Percentiles rank a stretch among this genome's conserved stretches.
Conservation (phyloP, 2,329 filamentous ascomycete species). For the Trichoderma brevicompactum region DNA sequence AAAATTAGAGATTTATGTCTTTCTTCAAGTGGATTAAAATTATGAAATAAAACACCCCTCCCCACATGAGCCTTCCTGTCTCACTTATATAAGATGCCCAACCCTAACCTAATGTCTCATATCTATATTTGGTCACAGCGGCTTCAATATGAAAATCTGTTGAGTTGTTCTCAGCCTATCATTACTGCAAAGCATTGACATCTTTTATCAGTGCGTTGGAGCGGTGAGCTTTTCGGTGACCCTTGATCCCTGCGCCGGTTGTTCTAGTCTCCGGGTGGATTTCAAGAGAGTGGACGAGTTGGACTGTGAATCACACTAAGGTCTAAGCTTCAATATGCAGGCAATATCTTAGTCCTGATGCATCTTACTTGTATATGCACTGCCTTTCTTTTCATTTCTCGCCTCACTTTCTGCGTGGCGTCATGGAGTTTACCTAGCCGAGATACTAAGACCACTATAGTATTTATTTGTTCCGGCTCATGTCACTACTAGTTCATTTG, state of each 20-base stretch:
- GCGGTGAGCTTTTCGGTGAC: slow-evolving; percentile 1
- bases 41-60: not conserved
- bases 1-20: not conserved
- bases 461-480: not conserved
- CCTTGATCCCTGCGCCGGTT: slow-evolving; percentile 7
- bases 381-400: not conserved
- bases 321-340: not conserved
- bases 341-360: not conserved
- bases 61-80: not conserved
- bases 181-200: not conserved
- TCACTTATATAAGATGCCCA: not conserved
- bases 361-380: not conserved
- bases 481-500: not conserved
- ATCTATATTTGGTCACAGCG: not conserved
- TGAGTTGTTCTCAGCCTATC: not conserved
- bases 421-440: not conserved
- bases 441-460: too few species aligned
- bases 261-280: not conserved
- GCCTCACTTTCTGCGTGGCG: not conserved
- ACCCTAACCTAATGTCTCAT: not conserved
- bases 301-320: not conserved
- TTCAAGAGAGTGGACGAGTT: not conserved
- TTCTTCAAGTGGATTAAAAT: not conserved
- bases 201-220: not conserved
- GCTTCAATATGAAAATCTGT: not conserved